These are phyloP conservation scores for Neocucurbitaria cava DNA, from an alignment of 2,329 filamentous ascomycete genomes.

Conservation along the genomic window DNA sequence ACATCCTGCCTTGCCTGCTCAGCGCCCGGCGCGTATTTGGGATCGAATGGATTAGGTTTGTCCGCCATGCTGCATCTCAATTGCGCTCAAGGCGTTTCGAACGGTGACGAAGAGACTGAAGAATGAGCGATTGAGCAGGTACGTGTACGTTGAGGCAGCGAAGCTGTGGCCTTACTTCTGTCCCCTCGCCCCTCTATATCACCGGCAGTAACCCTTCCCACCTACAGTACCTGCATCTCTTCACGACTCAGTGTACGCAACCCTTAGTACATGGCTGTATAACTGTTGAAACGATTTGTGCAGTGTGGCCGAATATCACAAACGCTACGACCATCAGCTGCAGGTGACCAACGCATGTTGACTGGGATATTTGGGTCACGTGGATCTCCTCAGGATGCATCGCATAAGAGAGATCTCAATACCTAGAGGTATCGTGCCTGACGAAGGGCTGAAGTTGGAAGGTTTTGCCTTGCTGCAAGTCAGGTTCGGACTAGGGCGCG, in stretches of 20 bases:
- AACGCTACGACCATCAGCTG: constrained; percentile 27
- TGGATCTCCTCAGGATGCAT: neutral
- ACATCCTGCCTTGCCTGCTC: constrained; percentile 26
- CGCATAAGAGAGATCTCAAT: neutral
- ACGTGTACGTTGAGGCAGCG: neutral
- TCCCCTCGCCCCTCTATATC: constrained; percentile 7
- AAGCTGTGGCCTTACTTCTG: neutral
- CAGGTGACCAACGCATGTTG: constrained; percentile 12
- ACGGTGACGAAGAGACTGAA: neutral
- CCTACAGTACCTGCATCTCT: neutral
- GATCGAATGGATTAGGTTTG: constrained; percentile 9
- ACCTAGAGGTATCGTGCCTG: neutral
- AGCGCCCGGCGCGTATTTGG: constrained; percentile 18
- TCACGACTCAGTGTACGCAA: neutral
- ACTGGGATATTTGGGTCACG: constrained; percentile 1
- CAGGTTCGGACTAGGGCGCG: constrained; percentile 2
- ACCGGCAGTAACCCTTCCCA: neutral
- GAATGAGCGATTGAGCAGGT: neutral
- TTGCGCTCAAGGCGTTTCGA: neutral
- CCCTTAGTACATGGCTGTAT: constrained; percentile 16
- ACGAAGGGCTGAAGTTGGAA: neutral
- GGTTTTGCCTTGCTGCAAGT: neutral
- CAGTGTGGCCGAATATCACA: constrained; percentile 17
- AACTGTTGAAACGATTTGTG: constrained; percentile 22
- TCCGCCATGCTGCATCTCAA: constrained; percentile 14